Evolutionary conservation across 768 basidiomycete genomes (phyloP), one percentile per base, ranked within the genome.

Genomic region (Porphyrellus cyaneotinctus): DNA sequence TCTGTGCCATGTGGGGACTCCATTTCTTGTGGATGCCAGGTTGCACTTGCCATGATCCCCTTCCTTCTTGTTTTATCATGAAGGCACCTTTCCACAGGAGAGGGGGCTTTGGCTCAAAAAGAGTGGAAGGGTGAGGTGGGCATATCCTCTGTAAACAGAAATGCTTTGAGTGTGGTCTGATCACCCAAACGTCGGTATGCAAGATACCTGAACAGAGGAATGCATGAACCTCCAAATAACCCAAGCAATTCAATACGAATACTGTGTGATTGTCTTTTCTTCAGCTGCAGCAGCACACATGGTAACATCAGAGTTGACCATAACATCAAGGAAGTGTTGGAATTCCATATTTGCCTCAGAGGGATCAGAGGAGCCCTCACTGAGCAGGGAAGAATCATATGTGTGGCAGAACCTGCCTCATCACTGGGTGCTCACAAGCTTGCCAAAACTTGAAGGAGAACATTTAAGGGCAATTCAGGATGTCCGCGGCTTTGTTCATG

Each of bases 381-480:
- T 87, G 11, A 93, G 74, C 28, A 95, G 78, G 0, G 94, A 94
- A 0, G 88, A 87, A 31, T 90, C 84, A 67, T 95, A 95, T n/a
- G n/a, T n/a, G n/a, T n/a, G n/a, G n/a, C n/a, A n/a, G n/a, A n/a
- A n/a, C n/a, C n/a, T n/a, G n/a, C n/a, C n/a, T n/a, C n/a, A n/a
- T n/a, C n/a, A n/a, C n/a, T n/a, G n/a, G n/a, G n/a, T n/a, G n/a
- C n/a, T n/a, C n/a, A n/a, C n/a, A n/a, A n/a, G n/a, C n/a, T n/a
- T n/a, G n/a, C n/a, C n/a, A n/a, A n/a, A n/a, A n/a, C n/a, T n/a
- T n/a, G n/a, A n/a, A n/a, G n/a, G n/a, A n/a, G n/a, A n/a, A n/a
- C n/a, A n/a, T n/a, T n/a, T n/a, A n/a, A n/a, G n/a, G n/a, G n/a
- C n/a, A n/a, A n/a, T n/a, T n/a, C n/a, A n/a, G n/a, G n/a, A n/a